Conservation (phyloP, 768 basidiomycete genomes). For the Suillus subaureus region DNA sequence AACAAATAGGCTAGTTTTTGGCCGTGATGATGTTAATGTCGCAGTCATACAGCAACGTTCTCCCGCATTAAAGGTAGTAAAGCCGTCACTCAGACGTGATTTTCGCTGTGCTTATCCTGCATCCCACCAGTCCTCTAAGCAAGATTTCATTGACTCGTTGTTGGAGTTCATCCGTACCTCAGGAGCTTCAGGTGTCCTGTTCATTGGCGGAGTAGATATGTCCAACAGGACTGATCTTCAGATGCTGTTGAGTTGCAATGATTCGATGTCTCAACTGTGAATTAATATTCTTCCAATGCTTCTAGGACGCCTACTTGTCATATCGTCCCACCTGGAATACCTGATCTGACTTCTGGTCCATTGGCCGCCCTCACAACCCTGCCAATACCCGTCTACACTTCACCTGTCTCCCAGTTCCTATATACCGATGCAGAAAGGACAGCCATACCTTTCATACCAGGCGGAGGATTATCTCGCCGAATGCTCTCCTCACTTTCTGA, state of each 20-base stretch:
- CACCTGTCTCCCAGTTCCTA: constrained; percentile 44
- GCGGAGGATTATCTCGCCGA: constrained; percentile 72
- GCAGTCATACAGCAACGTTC: constrained; percentile 78
- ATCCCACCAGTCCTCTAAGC: constrained; percentile 58
- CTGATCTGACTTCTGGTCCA: constrained; percentile 45
- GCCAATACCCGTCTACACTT: constrained; percentile 57
- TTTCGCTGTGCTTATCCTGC: not conserved
- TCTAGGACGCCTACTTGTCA: constrained; percentile 68
- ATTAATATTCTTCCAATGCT: not conserved
- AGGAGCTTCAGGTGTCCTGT: constrained; percentile 53
- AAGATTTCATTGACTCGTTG: constrained; percentile 61
- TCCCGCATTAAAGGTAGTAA: constrained; percentile 68
- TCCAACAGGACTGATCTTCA: constrained; percentile 75
- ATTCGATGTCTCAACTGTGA: not conserved
- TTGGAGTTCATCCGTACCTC: constrained; percentile 57
- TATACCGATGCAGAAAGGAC: constrained; percentile 27
- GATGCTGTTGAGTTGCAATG: constrained; percentile 58
- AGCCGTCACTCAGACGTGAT: not conserved
- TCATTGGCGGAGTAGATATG: constrained; percentile 77
- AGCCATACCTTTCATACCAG: constrained; percentile 72
- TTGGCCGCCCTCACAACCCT: constrained; percentile 46
- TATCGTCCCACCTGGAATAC: constrained; percentile 46
- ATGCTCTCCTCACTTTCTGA: constrained; percentile 60
- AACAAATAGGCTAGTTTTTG: constrained; percentile 58
- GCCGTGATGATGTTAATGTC: constrained; percentile 49